Conservation (phyloP, 1,284 basidiomycete species). For the Cutaneotrichosporon mucoides region DNA sequence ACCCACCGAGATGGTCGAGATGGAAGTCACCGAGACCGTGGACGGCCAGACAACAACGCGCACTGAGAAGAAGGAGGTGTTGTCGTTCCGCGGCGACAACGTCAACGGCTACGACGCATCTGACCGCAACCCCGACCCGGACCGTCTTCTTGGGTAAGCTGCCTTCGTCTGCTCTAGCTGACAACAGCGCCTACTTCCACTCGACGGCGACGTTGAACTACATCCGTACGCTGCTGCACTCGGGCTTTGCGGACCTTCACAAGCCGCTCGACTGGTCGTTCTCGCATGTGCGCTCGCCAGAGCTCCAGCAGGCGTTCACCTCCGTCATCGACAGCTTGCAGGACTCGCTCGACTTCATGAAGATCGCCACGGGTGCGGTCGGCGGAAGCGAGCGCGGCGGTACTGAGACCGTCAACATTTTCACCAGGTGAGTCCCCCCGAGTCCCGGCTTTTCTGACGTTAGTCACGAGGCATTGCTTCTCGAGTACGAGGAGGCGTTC, state of each 20-base stretch:
- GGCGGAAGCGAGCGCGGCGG: constrained; percentile 59
- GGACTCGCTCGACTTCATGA: constrained; percentile 89
- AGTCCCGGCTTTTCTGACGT: not conserved
- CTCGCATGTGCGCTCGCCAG: constrained; percentile 78
- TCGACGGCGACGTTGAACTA: constrained; percentile 91
- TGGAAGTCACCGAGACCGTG: constrained; percentile 56
- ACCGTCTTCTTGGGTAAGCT: constrained; percentile 62
- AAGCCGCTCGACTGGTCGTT: constrained; percentile 91
- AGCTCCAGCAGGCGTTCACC: constrained; percentile 75
- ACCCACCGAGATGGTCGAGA: constrained; percentile 64
- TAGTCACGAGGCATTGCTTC: constrained; percentile 89
- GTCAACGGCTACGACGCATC: constrained; percentile 73
- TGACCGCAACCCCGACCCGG: constrained; percentile 79
- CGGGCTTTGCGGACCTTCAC: constrained; percentile 86
- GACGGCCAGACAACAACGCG: constrained; percentile 33
- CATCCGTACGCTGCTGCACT: constrained; percentile 78
- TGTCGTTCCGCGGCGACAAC: constrained; percentile 76
- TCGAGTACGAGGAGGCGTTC: constrained; percentile 88
- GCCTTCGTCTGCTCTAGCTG: not conserved
- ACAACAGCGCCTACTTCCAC: constrained; percentile 84
- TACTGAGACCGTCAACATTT: constrained; percentile 88
- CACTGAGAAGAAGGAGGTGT: constrained; percentile 41
- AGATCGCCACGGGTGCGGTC: constrained; percentile 61
- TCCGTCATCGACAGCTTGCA: constrained; percentile 76
- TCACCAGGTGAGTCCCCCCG: constrained; percentile 63